Conservation (phyloP, 768 basidiomycete genomes). For the Mrakia blollopis region DNA sequence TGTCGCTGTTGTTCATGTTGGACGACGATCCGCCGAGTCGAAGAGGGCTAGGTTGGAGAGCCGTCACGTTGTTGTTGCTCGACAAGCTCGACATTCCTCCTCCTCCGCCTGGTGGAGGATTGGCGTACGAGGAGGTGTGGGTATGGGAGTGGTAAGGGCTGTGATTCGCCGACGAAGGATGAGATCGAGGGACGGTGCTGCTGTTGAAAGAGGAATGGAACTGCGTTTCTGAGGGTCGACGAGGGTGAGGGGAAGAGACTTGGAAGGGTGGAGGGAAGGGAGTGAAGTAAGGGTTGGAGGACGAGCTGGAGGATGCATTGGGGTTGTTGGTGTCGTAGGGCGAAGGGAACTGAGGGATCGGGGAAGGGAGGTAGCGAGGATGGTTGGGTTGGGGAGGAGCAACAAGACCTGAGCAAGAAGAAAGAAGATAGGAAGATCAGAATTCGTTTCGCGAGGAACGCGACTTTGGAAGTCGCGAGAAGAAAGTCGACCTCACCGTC, state of each 20-base stretch:
- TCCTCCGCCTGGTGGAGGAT: no score
- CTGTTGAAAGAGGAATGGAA: background rate
- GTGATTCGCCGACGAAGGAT: no score
- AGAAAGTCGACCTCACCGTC: background rate
- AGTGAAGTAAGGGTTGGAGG: background rate
- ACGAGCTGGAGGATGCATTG: background rate
- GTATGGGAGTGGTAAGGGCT: no score
- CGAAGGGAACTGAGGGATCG: background rate
- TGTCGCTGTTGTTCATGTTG: no score
- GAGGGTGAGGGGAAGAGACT: background rate
- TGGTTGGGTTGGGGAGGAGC: background rate
- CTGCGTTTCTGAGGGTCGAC: background rate
- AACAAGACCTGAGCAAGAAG: background rate
- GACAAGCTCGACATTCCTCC: no score
- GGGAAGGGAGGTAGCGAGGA: background rate
- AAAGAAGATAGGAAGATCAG: background rate
- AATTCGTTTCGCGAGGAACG: background rate
- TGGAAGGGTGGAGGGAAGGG: conserved; percentile 2
- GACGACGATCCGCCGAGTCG: no score
- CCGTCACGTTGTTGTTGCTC: no score
- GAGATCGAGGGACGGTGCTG: no score
- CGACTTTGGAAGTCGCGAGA: no score
- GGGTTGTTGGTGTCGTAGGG: background rate
- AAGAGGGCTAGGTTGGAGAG: no score
- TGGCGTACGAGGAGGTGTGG: no score